These are phyloP conservation scores for Saccharomyces pastorianus DNA, from an alignment of 1,139 yeast species.

Conservation along the genomic window DNA sequence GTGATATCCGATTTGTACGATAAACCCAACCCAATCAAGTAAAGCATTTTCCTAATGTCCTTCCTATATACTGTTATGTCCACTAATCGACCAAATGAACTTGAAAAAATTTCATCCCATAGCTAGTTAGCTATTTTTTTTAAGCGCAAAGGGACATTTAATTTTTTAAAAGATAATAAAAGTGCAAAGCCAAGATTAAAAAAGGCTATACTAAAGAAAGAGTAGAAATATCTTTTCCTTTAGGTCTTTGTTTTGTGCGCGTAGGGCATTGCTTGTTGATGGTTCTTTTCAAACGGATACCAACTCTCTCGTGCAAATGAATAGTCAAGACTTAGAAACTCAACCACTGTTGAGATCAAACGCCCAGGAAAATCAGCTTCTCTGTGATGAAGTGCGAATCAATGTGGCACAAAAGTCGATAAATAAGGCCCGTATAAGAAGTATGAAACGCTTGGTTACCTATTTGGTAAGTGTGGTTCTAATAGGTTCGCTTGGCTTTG, in stretches of 20 bases:
- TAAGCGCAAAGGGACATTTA: neutral
- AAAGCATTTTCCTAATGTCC: slow-evolving; percentile 48
- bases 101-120: neutral
- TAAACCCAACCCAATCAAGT: slow-evolving; percentile 84
- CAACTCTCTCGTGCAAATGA: neutral
- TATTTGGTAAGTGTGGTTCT: neutral
- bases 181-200: neutral
- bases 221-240: neutral
- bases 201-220: neutral
- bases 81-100: too few relatives aligned
- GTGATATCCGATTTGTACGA: slow-evolving; percentile 87
- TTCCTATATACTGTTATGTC: neutral
- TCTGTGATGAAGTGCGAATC: neutral
- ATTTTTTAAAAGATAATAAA: neutral
- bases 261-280: neutral
- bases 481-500: neutral
- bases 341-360: slow-evolving; percentile 11
- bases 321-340: slow-evolving; percentile 13
- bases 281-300: neutral
- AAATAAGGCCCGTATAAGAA: neutral
- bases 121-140: neutral
- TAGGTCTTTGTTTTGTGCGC: neutral
- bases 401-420: neutral
- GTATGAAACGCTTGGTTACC: neutral
- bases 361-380: neutral